These are phyloP conservation scores for Aurifilum marmelostoma DNA, from an alignment of 2,329 filamentous ascomycete genomes.

Conservation along the genomic window DNA sequence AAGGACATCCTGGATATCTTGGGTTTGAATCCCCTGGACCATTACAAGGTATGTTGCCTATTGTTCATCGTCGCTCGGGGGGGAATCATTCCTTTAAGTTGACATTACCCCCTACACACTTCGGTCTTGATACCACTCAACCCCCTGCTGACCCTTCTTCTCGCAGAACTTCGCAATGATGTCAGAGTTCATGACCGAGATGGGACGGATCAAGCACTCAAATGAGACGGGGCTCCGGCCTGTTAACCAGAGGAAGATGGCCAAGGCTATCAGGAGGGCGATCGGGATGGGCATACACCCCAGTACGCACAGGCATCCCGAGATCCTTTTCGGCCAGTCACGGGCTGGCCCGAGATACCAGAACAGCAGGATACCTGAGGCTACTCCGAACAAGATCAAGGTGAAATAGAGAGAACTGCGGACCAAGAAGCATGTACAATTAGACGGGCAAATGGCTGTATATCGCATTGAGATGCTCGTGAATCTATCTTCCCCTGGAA, in stretches of 20 bases:
- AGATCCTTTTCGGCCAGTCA: slow-evolving; percentile 62
- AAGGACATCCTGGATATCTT: slow-evolving; percentile 79
- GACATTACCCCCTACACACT: neutral
- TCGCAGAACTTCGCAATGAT: slow-evolving; percentile 90
- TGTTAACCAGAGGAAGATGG: slow-evolving; percentile 89
- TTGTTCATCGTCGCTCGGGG: slow-evolving; percentile 9
- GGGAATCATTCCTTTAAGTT: neutral
- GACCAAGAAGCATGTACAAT: slow-evolving; percentile 18
- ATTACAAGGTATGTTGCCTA: slow-evolving; percentile 74
- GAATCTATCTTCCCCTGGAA: neutral
- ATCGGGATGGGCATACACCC: slow-evolving; percentile 92
- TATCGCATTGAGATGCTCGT: slow-evolving; percentile 16
- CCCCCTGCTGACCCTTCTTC: slow-evolving; percentile 19
- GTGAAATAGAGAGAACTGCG: slow-evolving; percentile 9
- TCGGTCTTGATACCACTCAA: neutral
- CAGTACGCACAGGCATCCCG: slow-evolving; percentile 86
- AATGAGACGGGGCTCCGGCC: slow-evolving; percentile 77
- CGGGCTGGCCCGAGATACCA: slow-evolving; percentile 29
- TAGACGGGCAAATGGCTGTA: slow-evolving; percentile 13
- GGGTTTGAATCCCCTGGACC: slow-evolving; percentile 76
- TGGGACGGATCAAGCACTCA: slow-evolving; percentile 83
- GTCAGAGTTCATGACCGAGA: slow-evolving; percentile 82
- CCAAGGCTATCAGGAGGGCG: slow-evolving; percentile 86
- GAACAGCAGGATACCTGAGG: slow-evolving; percentile 24
- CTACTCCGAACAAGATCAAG: slow-evolving; percentile 17